These are phyloP conservation scores for Gillenia trifoliata DNA, from an alignment of 306 rosid species.

Conservation along the genomic window DNA sequence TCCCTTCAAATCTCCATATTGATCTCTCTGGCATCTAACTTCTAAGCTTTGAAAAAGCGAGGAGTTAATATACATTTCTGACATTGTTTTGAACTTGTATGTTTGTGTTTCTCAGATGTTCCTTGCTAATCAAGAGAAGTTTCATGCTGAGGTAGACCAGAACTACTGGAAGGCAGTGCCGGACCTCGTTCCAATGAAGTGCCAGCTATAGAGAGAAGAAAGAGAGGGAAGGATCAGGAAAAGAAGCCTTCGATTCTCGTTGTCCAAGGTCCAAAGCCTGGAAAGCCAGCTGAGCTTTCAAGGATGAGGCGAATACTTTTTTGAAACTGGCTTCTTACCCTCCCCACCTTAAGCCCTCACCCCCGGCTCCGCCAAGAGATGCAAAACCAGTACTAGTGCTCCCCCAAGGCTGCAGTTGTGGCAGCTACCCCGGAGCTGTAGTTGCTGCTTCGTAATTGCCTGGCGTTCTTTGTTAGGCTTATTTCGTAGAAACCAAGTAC, in stretches of 20 bases:
- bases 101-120: slow-evolving; percentile 18
- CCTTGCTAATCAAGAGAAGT: slow-evolving; percentile 39
- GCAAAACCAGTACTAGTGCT: slow-evolving; percentile 12
- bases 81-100: neutral
- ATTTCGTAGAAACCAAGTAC: neutral
- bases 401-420: slow-evolving; percentile 1
- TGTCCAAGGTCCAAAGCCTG: slow-evolving; percentile 46
- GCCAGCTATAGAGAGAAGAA: slow-evolving; percentile 29
- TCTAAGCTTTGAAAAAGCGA: neutral
- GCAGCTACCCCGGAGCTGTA: slow-evolving; percentile 16
- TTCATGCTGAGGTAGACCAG: slow-evolving; percentile 38
- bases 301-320: slow-evolving; percentile 42
- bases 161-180: slow-evolving; percentile 44
- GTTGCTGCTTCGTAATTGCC: slow-evolving; percentile 20
- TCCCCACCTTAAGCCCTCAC: slow-evolving; percentile 32
- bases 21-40: neutral
- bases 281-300: slow-evolving; percentile 43
- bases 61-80: neutral
- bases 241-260: slow-evolving; percentile 26
- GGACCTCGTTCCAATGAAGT: slow-evolving; percentile 38
- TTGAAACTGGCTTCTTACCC: slow-evolving; percentile 37
- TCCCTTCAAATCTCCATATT: neutral
- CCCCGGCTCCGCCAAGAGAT: neutral
- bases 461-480: neutral
- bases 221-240: slow-evolving; percentile 39